Conservation (phyloP, 257 asterid genomes). For the Apocynum venetum region DNA sequence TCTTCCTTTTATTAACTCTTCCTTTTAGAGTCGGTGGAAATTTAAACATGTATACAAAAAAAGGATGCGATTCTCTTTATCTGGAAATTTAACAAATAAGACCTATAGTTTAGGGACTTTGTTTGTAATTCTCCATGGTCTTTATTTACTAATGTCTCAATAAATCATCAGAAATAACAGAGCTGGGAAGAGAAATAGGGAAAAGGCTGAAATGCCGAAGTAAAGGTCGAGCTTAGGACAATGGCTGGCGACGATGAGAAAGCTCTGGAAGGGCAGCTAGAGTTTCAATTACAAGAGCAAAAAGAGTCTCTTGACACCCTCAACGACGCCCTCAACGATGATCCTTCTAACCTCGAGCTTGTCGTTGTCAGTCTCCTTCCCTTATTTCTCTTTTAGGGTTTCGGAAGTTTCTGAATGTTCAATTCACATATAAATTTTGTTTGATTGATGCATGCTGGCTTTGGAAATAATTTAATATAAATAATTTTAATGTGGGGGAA, state of each 20-base stretch:
- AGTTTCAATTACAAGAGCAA: constrained; percentile 65
- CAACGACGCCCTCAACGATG: constrained; percentile 57
- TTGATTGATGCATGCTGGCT: not conserved
- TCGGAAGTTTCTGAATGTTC: not conserved
- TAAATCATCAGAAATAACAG: too few relatives aligned
- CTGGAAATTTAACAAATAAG: too few relatives aligned
- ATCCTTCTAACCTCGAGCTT: constrained; percentile 68
- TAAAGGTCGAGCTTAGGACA: not conserved
- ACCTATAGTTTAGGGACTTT: too few relatives aligned
- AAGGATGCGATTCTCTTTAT: too few relatives aligned
- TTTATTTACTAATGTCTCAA: too few relatives aligned
- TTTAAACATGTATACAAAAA: too few relatives aligned
- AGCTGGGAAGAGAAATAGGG: too few relatives aligned
- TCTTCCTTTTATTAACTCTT: too few relatives aligned
- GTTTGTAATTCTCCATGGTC: too few relatives aligned
- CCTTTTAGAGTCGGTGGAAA: too few relatives aligned
- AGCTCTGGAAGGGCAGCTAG: constrained; percentile 66
- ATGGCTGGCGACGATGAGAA: constrained; percentile 84
- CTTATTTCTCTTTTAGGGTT: constrained; percentile 2
- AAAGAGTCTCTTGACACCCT: constrained; percentile 67
- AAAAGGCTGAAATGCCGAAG: not conserved
- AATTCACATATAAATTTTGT: not conserved
- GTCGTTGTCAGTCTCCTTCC: constrained; percentile 43
- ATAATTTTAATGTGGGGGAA: too few relatives aligned
- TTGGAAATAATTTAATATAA: not conserved